Conservation (phyloP, 2,329 filamentous ascomycete genomes). For the Harringtonia lauricola region DNA sequence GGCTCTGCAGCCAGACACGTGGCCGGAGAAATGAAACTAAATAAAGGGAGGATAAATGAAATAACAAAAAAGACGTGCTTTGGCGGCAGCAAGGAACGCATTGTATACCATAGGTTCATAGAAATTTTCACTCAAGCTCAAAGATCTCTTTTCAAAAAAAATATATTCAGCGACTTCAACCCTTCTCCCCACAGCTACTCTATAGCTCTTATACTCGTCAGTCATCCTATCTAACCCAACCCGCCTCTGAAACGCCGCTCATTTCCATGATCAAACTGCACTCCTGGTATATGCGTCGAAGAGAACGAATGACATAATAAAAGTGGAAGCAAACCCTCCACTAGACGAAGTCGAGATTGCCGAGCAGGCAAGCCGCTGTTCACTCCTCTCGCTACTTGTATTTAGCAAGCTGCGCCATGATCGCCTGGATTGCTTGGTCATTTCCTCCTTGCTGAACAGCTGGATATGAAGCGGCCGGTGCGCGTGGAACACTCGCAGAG, state of each 20-base stretch:
- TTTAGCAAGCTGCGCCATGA: slow-evolving; percentile 61
- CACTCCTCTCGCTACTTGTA: slow-evolving; percentile 38
- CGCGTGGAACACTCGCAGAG: neutral
- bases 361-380: too few relatives aligned
- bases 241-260: neutral
- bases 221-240: too few relatives aligned
- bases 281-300: neutral
- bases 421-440: slow-evolving; percentile 53
- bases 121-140: too few relatives aligned
- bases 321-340: too few relatives aligned
- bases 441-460: slow-evolving; percentile 16
- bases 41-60: neutral
- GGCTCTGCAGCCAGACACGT: slow-evolving; percentile 8
- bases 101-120: neutral
- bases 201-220: too few relatives aligned
- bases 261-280: neutral
- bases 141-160: too few relatives aligned
- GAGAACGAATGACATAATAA: neutral
- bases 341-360: too few relatives aligned
- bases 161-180: too few relatives aligned
- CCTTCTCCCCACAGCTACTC: too few relatives aligned
- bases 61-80: neutral
- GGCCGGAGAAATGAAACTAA: slow-evolving; percentile 10
- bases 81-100: neutral
- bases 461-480: slow-evolving; percentile 14